Percentiles rank a stretch among this genome's conserved stretches.
These are phyloP conservation scores for Adenanthera pavonina DNA, from an alignment of 306 rosid genomes.

Conservation along the genomic window DNA sequence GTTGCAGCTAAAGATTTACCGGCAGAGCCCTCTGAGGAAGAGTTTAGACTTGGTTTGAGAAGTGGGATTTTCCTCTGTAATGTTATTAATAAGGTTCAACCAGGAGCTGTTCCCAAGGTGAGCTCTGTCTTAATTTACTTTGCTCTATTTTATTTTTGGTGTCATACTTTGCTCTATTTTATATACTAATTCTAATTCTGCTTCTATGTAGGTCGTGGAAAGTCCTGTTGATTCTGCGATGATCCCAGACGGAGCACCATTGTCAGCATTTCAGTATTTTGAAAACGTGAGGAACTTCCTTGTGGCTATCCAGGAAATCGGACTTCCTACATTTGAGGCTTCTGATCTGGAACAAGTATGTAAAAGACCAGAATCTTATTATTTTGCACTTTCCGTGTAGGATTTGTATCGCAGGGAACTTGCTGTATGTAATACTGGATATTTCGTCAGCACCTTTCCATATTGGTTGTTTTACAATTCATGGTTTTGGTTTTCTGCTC, in stretches of 20 bases:
- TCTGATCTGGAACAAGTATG: conserved; percentile 98
- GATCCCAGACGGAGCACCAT: conserved; percentile 88
- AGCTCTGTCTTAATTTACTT: conserved; percentile 26
- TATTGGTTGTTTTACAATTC: conserved; percentile 3
- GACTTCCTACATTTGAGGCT: conserved; percentile 87
- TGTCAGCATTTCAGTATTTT: conserved; percentile 91
- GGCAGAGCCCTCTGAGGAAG: conserved; percentile 97
- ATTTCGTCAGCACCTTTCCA: conserved; percentile 11
- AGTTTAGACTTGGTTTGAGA: conserved; percentile 90
- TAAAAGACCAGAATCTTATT: conserved; percentile 30
- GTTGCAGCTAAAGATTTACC: conserved; percentile 97
- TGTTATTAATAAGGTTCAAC: conserved; percentile 80
- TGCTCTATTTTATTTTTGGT: neutral
- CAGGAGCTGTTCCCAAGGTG: conserved; percentile 90
- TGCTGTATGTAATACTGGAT: conserved; percentile 19
- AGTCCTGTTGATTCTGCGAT: conserved; percentile 81
- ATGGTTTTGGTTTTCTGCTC: conserved; percentile 26
- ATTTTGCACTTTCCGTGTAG: conserved; percentile 1
- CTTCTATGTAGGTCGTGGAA: conserved; percentile 77
- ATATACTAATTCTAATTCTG: neutral
- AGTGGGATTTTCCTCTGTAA: conserved; percentile 95
- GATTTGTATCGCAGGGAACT: conserved; percentile 23
- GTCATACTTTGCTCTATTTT: neutral
- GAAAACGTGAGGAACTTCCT: conserved; percentile 93
- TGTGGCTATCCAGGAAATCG: conserved; percentile 80